Evolutionary conservation across 1,139 yeast genomes (phyloP), one percentile per base, ranked within the genome.

Genomic region (Debaryomyces coudertii): DNA sequence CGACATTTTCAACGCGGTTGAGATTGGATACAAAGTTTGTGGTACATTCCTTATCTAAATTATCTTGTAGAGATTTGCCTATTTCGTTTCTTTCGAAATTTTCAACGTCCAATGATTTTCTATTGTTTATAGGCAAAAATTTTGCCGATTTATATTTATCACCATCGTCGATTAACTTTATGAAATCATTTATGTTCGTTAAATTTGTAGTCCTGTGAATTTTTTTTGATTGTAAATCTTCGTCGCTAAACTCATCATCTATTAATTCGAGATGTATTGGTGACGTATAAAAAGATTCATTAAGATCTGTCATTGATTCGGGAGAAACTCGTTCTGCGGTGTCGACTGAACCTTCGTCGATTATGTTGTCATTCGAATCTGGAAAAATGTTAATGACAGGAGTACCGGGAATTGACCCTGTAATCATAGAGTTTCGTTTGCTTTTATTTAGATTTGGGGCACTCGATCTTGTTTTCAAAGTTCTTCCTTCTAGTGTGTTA

Each of bases 31-130:
- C 38, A 16, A 42, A 48, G 16, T 44, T 43, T 36, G 38, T 39
- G n/a, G 40, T 33, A 2, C 47, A 47, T 22, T 48, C 45, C 20
- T 45, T 47, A 18, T 50, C 48, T 39, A 58, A 41, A 30, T 52
- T 49, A 16, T 46, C 52, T 37, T 63, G 63, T 31, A 57, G 52
- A 30, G 52, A 44, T 25, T 49, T 41, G 16, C 50, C 51, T 22
- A 57, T 47, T 36, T 53, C 43, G 16, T 50, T 42, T 14, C 62
- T 53, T 43, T 63, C 68, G 25, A 49, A 39, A 11, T 41, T 41
- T 47, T 69, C 74, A 18, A 58, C 39, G 22, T 64, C 66, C 30
- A 66, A 48, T 16, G 69, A 62, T 43, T 59, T 58, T 33, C 68
- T 51, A 53, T 60, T 60, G 49, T 44, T 53, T 24, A 63, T 49